Evolutionary conservation across 1,284 basidiomycete species (phyloP).

Genomic region (Cystobasidium pallidum): DNA sequence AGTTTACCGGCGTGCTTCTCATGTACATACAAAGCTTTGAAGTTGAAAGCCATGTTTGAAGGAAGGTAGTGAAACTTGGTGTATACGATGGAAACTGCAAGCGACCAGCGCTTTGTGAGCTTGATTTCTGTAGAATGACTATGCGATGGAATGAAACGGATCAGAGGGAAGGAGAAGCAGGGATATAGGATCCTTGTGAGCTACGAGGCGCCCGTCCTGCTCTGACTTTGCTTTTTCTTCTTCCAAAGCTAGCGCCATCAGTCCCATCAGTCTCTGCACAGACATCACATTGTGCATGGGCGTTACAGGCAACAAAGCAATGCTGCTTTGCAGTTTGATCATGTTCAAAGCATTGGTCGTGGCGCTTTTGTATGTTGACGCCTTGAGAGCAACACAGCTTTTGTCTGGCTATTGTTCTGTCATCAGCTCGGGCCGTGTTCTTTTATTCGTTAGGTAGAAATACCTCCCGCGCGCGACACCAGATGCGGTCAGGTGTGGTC

Average conservation of each 20-base stretch:
- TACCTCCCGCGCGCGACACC: too few species aligned
- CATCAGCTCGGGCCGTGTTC: too few species aligned
- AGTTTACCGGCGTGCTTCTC: not conserved
- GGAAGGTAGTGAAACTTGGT: not conserved
- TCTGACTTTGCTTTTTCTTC: too few species aligned
- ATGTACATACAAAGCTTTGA: slow-evolving; percentile 38
- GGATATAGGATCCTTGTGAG: too few species aligned
- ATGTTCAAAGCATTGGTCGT: not conserved
- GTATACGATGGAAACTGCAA: not conserved
- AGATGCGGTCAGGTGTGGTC: too few species aligned
- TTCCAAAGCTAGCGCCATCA: not conserved
- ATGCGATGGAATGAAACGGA: not conserved
- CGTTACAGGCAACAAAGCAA: not conserved
- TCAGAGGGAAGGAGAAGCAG: slow-evolving; percentile 1
- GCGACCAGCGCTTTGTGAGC: slow-evolving; percentile 11
- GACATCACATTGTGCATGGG: not conserved
- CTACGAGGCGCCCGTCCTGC: too few species aligned
- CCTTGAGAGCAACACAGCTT: too few species aligned
- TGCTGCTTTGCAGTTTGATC: not conserved
- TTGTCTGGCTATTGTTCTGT: too few species aligned
- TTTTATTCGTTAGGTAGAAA: too few species aligned
- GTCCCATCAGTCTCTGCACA: not conserved
- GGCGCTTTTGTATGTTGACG: not conserved
- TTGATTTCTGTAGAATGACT: not conserved
- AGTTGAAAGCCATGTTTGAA: slow-evolving; percentile 22